phyloP scores from a whole-genome alignment of 2,329 filamentous ascomycete species.

The Fusarium algeriense region DNA sequence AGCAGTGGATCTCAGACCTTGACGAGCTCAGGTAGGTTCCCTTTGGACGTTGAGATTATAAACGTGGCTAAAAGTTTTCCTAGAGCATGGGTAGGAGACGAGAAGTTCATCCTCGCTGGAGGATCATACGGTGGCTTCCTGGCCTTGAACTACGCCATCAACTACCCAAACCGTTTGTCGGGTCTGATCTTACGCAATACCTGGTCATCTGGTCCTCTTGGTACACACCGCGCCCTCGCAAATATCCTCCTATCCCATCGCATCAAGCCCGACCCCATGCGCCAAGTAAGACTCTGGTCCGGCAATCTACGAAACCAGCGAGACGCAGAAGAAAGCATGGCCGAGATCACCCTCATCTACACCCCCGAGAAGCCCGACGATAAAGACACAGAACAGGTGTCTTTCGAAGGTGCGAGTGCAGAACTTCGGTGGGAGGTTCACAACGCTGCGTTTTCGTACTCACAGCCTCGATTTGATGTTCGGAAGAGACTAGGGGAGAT shows the following conservation, averaged over 20 bases:
- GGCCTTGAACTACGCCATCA: conserved; percentile 2
- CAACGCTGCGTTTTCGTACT: conserved; percentile 12
- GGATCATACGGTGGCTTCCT: conserved; percentile 19
- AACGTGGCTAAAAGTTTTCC: accelerated
- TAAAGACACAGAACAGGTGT: not conserved
- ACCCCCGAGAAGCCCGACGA: not conserved
- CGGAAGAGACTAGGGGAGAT: not conserved
- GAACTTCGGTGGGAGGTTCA: conserved; percentile 18
- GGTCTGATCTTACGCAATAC: not conserved
- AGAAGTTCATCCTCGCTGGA: conserved; percentile 18
- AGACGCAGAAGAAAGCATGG: conserved; percentile 3
- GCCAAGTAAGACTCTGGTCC: conserved; percentile 18
- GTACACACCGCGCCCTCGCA: conserved; percentile 8
- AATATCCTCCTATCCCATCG: not conserved
- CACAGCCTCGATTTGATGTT: conserved; percentile 20
- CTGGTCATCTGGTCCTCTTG: not conserved
- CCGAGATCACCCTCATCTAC: conserved; percentile 14
- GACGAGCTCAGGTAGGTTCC: conserved; percentile 8
- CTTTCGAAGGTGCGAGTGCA: not conserved
- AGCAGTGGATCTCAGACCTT: conserved; percentile 9
- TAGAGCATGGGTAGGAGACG: conserved; percentile 8
- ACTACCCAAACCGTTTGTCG: not conserved
- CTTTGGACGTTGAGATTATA: accelerated
- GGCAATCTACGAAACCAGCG: not conserved
- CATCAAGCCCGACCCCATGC: not conserved